A percentile compares a stretch with the other conserved stretches of the same genome.
phyloP scores from a whole-genome alignment of 2,329 filamentous ascomycete species.

The Penicillium sp. region DNA sequence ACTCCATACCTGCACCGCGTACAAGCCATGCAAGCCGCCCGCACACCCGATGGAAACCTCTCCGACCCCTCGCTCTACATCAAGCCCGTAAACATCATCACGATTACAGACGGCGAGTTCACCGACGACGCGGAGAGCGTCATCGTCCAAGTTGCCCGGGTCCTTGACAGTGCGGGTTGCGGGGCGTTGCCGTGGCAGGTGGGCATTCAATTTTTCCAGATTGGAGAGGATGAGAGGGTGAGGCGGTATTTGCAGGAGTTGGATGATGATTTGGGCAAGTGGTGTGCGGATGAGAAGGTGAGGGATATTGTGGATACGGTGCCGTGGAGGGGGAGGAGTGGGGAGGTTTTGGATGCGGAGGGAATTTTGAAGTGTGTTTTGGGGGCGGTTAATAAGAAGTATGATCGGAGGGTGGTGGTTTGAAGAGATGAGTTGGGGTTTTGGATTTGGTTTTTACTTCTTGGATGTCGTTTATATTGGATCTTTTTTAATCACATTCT shows the following conservation, averaged over 20 bases:
- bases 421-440: not conserved
- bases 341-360: constrained; percentile 65
- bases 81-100: constrained; percentile 88
- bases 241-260: constrained; percentile 70
- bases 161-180: constrained; percentile 66
- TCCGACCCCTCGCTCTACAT: constrained; percentile 48
- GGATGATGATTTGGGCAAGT: constrained; percentile 73
- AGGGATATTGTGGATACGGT: constrained; percentile 94
- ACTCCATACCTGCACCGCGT: constrained; percentile 70
- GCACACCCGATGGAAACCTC: constrained; percentile 42
- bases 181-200: constrained; percentile 80
- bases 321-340: constrained; percentile 65
- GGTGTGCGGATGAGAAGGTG: constrained; percentile 53
- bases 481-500: not conserved
- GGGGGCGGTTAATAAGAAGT: constrained; percentile 70
- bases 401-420: constrained; percentile 17
- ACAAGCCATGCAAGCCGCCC: constrained; percentile 49
- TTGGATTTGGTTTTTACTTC: constrained; percentile 11
- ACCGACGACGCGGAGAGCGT: constrained; percentile 77
- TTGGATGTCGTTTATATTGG: constrained; percentile 14
- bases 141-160: constrained; percentile 70
- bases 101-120: constrained; percentile 87
- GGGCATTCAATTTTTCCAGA: constrained; percentile 95
- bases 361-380: constrained; percentile 82
- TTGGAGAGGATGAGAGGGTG: constrained; percentile 74